Percentiles rank a stretch among this genome's conserved stretches.
phyloP scores from a whole-genome alignment of 805 yeast genomes.

The Hanseniaspora valbyensis region DNA sequence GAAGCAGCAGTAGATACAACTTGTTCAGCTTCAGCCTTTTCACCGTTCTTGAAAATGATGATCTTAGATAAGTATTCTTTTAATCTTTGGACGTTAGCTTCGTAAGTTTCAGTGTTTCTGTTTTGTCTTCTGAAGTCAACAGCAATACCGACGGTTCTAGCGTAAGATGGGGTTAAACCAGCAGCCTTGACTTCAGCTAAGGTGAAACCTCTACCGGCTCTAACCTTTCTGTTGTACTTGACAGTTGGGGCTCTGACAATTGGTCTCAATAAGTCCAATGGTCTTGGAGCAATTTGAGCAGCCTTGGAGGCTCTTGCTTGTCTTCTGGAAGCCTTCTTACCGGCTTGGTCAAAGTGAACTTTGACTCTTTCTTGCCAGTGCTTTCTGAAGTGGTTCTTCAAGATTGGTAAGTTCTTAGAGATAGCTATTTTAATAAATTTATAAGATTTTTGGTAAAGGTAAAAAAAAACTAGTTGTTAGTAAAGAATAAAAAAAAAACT shows the following conservation, averaged over 20 bases:
- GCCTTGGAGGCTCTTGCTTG: slow-evolving; percentile 87
- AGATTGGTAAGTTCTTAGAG: slow-evolving; percentile 96
- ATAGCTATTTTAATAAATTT: slow-evolving; percentile 58
- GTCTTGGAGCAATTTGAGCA: slow-evolving; percentile 93
- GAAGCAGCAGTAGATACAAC: slow-evolving; percentile 60
- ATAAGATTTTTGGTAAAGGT: not conserved
- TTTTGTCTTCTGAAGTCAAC: slow-evolving; percentile 99
- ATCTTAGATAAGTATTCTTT: slow-evolving; percentile 92
- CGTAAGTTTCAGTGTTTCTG: slow-evolving; percentile 92
- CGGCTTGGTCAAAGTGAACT: slow-evolving; percentile 99
- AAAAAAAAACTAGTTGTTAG: slow-evolving; percentile 3
- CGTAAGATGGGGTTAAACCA: slow-evolving; percentile 85
- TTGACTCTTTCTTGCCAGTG: slow-evolving; percentile 99
- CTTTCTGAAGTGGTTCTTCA: slow-evolving; percentile 99
- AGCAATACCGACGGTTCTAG: slow-evolving; percentile 96
- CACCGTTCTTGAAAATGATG: slow-evolving; percentile 90
- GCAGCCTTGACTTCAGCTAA: slow-evolving; percentile 97
- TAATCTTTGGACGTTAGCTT: slow-evolving; percentile 90
- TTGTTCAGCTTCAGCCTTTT: slow-evolving; percentile 71
- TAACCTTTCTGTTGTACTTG: slow-evolving; percentile 97
- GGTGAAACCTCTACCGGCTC: slow-evolving; percentile 99
- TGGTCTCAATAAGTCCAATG: slow-evolving; percentile 92
- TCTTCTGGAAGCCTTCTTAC: slow-evolving; percentile 97
- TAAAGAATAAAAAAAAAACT: not conserved
- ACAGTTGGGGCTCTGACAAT: slow-evolving; percentile 97